These are phyloP conservation scores for Pyricularia grisea DNA, from an alignment of 2,329 filamentous ascomycete genomes.

Conservation along the genomic window DNA sequence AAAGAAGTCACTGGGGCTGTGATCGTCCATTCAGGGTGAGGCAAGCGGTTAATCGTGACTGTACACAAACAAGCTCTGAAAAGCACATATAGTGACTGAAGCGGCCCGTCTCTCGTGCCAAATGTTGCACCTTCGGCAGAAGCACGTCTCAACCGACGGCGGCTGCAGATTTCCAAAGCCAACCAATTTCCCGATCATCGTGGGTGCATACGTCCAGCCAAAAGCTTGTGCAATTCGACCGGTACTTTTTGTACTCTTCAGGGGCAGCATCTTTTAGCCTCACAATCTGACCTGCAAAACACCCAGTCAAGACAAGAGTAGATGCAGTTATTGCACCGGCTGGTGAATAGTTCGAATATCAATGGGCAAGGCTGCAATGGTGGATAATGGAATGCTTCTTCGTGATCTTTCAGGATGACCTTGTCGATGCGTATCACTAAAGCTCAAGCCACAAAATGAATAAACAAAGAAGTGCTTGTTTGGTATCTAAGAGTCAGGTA, in stretches of 20 bases:
- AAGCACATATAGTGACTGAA: not conserved
- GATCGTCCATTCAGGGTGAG: not conserved
- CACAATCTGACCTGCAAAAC: not conserved
- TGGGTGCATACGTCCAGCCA: not conserved
- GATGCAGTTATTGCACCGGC: not conserved
- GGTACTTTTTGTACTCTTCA: not conserved
- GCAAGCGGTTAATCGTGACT: not conserved
- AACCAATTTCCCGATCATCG: not conserved
- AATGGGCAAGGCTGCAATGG: not conserved
- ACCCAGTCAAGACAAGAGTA: not conserved
- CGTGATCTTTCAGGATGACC: not conserved
- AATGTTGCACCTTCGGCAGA: not conserved
- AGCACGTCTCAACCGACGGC: not conserved
- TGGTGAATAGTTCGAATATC: not conserved
- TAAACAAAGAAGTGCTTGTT: not conserved
- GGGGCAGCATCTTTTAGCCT: not conserved
- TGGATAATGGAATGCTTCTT: not conserved
- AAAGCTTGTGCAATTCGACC: not conserved
- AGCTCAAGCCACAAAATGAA: not conserved
- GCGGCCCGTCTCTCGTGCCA: not conserved
- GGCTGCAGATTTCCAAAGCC: not conserved
- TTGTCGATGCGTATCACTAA: not conserved
- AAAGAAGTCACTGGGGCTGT: not conserved
- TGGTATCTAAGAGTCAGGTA: not conserved
- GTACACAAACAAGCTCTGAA: not conserved